These are phyloP conservation scores for Mucor mucedo DNA, from an alignment of 371 early-diverging fungal genomes.

Conservation along the genomic window DNA sequence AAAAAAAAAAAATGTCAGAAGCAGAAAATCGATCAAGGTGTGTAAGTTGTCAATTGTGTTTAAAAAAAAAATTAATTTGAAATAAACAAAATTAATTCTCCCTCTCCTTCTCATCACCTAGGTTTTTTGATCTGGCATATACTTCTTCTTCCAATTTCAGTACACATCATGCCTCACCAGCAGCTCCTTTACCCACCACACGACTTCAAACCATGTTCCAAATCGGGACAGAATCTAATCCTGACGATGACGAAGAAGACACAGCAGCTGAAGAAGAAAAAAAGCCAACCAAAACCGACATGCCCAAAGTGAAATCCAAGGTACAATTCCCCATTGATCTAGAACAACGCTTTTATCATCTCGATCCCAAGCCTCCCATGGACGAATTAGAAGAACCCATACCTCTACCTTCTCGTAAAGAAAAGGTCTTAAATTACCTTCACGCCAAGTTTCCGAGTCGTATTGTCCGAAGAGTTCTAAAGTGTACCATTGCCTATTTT, in stretches of 20 bases:
- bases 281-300: background rate
- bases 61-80: too few relatives aligned
- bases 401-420: slow-evolving; percentile 18
- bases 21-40: too few relatives aligned
- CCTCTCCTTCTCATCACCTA: too few relatives aligned
- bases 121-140: too few relatives aligned
- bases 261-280: slow-evolving; percentile 1
- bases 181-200: background rate
- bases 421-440: slow-evolving; percentile 24
- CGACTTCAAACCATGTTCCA: slow-evolving; percentile 18
- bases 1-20: too few relatives aligned
- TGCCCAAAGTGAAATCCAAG: background rate
- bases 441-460: slow-evolving; percentile 52
- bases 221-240: slow-evolving; percentile 12
- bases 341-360: slow-evolving; percentile 20
- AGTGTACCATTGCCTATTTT: slow-evolving; percentile 58
- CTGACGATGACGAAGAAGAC: slow-evolving; percentile 14
- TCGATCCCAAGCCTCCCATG: slow-evolving; percentile 25
- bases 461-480: slow-evolving; percentile 59
- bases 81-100: too few relatives aligned
- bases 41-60: too few relatives aligned
- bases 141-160: too few relatives aligned
- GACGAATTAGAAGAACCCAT: slow-evolving; percentile 16
- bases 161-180: background rate
- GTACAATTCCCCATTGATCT: slow-evolving; percentile 24